Base-by-base conservation (phyloP, 2,329 filamentous ascomycete genomes). In the Plenodomus biglobosus region DNA sequence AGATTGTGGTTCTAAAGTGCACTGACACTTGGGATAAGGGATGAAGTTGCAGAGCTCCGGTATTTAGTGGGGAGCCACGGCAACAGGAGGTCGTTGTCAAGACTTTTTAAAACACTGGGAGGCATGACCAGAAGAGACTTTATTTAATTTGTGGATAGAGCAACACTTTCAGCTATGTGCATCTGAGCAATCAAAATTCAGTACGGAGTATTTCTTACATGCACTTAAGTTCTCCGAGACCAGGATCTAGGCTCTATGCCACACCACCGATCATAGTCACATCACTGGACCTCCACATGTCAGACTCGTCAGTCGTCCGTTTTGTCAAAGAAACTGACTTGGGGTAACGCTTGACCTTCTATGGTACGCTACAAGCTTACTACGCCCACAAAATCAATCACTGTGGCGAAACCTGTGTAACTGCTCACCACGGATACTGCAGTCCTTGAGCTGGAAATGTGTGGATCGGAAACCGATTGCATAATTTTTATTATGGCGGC, bases 31-130 rank as follows among this genome's bases (percentile, higher is more conserved):
- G 43, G 30, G 27, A 40, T 46, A 11, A 42, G 27, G 13, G 21
- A 4, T 18, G 8, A 6, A 18, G 22, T 13, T 19, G n/a, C 18
- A 10, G 18, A 22, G 22, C 24, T 20, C 37, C 36, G 40, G 45
- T 18, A 16, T 43, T 15, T 20, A 11, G 48, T 48, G 49, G 49
- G 49, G 49, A 52, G 40, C 49, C 49, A 44, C 30, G 8, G n/a
- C 21, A 37, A 17, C 11, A 22, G 16, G 8, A 35, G 35, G 17
- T 18, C 27, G 18, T 35, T 21, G 40, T n/a, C 27, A 35, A 18
- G 21, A 40, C 27, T 19, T 16, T 6, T 16, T 21, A 7, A 13
- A n/a, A 42, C 20, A 13, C 3, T 24, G 16, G 19, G 2, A 24
- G 10, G 42, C 42, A 21, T 4, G 36, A 39, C 42, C 22, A 34